Base-by-base conservation (phyloP, 768 basidiomycete species). In the Leucogyrophana mollusca region DNA sequence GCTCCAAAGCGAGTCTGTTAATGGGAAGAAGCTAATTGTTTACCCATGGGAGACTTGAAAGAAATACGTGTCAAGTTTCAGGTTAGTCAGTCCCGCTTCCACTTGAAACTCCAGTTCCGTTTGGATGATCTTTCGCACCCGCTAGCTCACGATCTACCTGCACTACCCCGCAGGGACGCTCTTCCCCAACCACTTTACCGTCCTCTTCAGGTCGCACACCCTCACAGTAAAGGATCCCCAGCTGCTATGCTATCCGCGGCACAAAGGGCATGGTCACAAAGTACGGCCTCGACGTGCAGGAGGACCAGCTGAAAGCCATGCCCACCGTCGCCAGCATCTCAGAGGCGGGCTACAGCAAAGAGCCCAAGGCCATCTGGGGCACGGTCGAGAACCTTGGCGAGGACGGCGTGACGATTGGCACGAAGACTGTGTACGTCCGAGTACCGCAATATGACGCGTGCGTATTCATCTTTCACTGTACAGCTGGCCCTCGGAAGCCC, bases 221-320 rank as follows among this genome's bases (percentile, higher is more conserved):
- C n/a, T n/a, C n/a, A n/a, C n/a, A n/a, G n/a, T n/a, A n/a, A n/a
- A n/a, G n/a, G n/a, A n/a, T n/a, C n/a, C n/a, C n/a, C n/a, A n/a
- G n/a, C n/a, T n/a, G n/a, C n/a, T n/a, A n/a, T n/a, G n/a, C n/a
- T n/a, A n/a, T n/a, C n/a, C n/a, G n/a, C n/a, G n/a, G n/a, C 48
- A 80, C 80, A 18, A 73, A 75, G 49, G 90, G 87, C 21, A 78
- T 82, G 3, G 92, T 77, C 65, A 71, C 76, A 47, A 94, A 95
- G 65, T 78, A 74, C 56, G 90, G 90, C 4, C 61, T 89, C 17
- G 90, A 92, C 62, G 67, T 80, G 3, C 90, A 94, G 59, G 91
- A 93, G 66, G 80, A 82, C 42, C 83, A 88, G 52, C 76, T 91
- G 40, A 83, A 82, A 57, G 72, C 61, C 9, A 78, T 83, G 40